A percentile compares a stretch with the other conserved stretches of the same genome.
phyloP scores from a whole-genome alignment of 2,329 filamentous ascomycete species.

The Pochonia chlamydosporia region DNA sequence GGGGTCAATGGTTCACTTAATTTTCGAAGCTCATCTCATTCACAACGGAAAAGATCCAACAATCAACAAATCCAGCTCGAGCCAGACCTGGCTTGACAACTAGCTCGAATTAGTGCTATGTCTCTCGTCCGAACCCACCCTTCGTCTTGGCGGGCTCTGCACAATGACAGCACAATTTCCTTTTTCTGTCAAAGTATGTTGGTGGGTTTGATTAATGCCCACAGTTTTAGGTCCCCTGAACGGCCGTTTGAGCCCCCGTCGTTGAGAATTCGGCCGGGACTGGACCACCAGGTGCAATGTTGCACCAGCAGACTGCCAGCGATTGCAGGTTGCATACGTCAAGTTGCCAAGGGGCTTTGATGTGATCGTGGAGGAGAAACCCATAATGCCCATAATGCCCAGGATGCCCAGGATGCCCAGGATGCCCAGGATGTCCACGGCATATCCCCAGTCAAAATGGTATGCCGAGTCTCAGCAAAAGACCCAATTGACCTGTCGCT shows the following conservation, averaged over 20 bases:
- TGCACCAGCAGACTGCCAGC: not conserved
- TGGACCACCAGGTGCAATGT: too few relatives aligned
- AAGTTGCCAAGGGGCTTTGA: not conserved
- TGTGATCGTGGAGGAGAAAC: not conserved
- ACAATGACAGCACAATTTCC: constrained; percentile 2
- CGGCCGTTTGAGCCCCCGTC: not conserved
- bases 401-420: not conserved
- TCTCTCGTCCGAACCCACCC: constrained; percentile 1
- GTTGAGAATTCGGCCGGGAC: not conserved
- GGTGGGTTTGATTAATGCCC: constrained; percentile 10
- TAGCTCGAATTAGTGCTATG: not conserved
- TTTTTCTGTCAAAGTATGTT: not conserved
- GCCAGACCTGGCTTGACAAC: not conserved
- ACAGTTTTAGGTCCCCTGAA: constrained; percentile 1
- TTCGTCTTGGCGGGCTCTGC: not conserved
- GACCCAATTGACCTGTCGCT: not conserved
- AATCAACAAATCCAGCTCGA: too few relatives aligned
- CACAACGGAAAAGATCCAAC: too few relatives aligned
- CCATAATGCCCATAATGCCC: too few relatives aligned
- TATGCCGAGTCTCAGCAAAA: not conserved
- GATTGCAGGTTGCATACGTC: constrained; percentile 7
- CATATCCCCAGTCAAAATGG: not conserved
- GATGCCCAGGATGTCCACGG: not conserved
- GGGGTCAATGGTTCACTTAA: not conserved
- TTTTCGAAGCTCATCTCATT: not conserved